Evolutionary conservation across 2,329 filamentous ascomycete genomes (phyloP).

Genomic region (Pseudocercospora pini-densiflorae): DNA sequence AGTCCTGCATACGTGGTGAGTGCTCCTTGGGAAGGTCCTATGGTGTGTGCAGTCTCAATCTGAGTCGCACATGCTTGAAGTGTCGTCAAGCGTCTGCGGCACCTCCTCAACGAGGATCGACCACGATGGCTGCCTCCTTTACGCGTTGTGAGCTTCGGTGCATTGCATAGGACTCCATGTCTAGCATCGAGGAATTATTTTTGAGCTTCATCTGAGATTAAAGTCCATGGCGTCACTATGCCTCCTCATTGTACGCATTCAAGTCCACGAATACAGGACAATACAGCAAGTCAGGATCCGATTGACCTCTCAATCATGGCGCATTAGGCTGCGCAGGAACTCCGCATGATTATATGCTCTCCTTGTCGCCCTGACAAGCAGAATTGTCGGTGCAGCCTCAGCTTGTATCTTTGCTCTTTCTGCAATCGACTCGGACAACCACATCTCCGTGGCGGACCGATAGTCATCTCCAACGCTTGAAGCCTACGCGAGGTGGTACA

Average conservation of each 20-base stretch:
- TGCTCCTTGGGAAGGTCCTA: neutral
- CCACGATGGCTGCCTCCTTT: neutral
- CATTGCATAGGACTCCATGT: neutral
- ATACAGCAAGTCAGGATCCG: neutral
- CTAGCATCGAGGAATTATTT: neutral
- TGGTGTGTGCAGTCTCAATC: neutral
- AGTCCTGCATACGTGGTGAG: neutral
- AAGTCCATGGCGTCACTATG: neutral
- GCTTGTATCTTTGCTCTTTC: neutral
- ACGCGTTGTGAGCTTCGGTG: neutral
- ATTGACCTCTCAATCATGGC: neutral
- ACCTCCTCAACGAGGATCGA: neutral
- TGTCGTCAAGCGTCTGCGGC: neutral
- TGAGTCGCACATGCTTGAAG: neutral
- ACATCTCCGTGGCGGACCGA: neutral
- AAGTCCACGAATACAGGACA: too few relatives aligned
- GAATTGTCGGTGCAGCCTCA: neutral
- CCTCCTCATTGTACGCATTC: neutral
- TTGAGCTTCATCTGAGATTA: neutral
- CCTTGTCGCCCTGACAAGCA: neutral
- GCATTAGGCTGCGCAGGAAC: neutral
- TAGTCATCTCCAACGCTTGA: neutral
- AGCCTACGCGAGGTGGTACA: neutral
- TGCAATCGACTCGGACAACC: neutral
- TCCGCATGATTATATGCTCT: neutral